Evolutionary conservation across 805 yeast species (phyloP).

Genomic region (Pichia exigua): DNA sequence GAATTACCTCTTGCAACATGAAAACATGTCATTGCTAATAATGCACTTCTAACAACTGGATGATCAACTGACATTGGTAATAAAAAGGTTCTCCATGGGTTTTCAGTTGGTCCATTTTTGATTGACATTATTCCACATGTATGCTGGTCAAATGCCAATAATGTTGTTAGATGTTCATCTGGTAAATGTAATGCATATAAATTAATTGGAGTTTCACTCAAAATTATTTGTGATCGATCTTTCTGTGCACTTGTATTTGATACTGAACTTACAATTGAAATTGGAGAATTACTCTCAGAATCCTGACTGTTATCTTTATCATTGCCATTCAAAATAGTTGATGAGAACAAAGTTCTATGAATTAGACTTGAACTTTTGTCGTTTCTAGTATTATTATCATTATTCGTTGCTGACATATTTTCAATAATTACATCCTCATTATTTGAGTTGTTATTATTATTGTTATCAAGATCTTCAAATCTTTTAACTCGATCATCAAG

Average conservation of each 20-base stretch:
- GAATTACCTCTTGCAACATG: constrained; percentile 44
- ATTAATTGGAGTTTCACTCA: constrained; percentile 1
- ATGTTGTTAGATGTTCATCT: constrained; percentile 24
- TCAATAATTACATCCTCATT: neutral
- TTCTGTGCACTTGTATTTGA: constrained; percentile 1
- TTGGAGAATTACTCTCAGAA: constrained; percentile 1
- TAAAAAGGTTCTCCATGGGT: constrained; percentile 57
- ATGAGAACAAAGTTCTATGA: neutral
- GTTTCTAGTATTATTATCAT: neutral
- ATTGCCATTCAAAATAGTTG: neutral
- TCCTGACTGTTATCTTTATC: neutral
- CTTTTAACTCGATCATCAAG: neutral
- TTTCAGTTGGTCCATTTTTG: constrained; percentile 55
- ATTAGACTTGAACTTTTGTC: neutral
- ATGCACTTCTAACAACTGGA: constrained; percentile 51
- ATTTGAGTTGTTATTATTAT: neutral
- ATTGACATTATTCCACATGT: constrained; percentile 53
- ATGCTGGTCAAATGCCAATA: constrained; percentile 35
- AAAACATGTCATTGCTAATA: constrained; percentile 61
- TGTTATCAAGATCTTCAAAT: neutral
- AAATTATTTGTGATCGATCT: constrained; percentile 12
- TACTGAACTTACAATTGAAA: neutral
- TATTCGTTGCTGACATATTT: neutral
- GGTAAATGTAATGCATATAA: constrained; percentile 18
- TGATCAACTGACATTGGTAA: constrained; percentile 50